These are phyloP conservation scores for Xylariaceae sp. DNA, from an alignment of 2,329 filamentous ascomycete species.

Conservation along the genomic window DNA sequence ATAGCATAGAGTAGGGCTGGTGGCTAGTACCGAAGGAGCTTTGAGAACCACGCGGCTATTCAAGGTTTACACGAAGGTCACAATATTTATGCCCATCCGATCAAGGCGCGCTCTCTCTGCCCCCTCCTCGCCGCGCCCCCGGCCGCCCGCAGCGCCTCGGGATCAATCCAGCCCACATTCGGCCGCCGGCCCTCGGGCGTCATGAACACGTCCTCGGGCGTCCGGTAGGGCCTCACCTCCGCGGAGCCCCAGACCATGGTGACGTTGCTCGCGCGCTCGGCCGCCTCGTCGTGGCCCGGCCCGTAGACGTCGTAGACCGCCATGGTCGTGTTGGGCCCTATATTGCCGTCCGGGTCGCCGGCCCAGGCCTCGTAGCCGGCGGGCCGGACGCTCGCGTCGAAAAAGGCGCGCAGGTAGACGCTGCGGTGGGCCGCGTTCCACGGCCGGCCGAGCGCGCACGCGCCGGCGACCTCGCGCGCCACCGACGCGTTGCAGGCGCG, in stretches of 20 bases:
- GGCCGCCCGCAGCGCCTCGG: no score
- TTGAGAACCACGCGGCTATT: no score
- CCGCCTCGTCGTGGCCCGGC: slow-evolving; percentile 13
- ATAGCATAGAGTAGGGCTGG: no score
- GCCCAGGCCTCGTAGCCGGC: slow-evolving; percentile 50
- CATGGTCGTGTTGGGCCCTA: slow-evolving; percentile 13
- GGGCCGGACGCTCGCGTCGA: slow-evolving; percentile 45
- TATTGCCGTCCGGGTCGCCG: slow-evolving; percentile 7
- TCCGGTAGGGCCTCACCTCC: slow-evolving; percentile 10
- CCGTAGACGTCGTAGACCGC: slow-evolving; percentile 14
- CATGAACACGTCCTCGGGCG: slow-evolving; percentile 16
- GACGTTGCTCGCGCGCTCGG: slow-evolving; percentile 12
- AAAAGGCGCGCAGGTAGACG: slow-evolving; percentile 46
- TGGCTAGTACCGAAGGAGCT: no score
- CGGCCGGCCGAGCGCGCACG: slow-evolving; percentile 53
- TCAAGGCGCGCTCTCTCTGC: no score
- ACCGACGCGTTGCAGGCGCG: slow-evolving; percentile 45
- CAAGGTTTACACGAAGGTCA: no score
- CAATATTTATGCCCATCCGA: no score
- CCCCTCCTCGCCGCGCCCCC: no score
- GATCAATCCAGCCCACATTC: slow-evolving; percentile 15
- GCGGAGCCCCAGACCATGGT: slow-evolving; percentile 8
- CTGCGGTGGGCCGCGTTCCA: slow-evolving; percentile 53
- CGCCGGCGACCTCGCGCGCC: slow-evolving; percentile 26
- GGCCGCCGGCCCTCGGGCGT: slow-evolving; percentile 11